Percentiles rank a stretch among this genome's conserved stretches.
These are phyloP conservation scores for Aegilops bicornis DNA, from an alignment of 176 grass and related monocot species.

Conservation along the genomic window DNA sequence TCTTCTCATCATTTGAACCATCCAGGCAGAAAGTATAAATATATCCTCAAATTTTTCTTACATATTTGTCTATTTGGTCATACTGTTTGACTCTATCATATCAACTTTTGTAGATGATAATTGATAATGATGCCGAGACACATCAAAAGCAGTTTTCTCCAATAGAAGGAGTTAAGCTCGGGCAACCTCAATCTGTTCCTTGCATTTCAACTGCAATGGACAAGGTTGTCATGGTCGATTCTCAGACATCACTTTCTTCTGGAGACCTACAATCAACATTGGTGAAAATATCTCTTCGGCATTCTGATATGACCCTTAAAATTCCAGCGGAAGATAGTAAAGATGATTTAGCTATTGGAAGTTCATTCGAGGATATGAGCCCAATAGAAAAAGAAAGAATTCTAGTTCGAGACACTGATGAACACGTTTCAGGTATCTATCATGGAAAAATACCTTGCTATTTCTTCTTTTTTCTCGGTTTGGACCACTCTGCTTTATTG, in stretches of 20 bases:
- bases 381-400: constrained; percentile 25
- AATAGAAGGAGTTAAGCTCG: constrained; percentile 16
- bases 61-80: not conserved
- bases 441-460: not conserved
- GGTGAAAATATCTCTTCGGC: constrained; percentile 13
- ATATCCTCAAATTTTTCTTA: constrained; percentile 34
- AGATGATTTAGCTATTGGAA: constrained; percentile 37
- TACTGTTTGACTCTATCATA: constrained; percentile 14
- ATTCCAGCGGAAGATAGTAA: constrained; percentile 8
- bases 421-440: constrained; percentile 57
- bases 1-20: constrained; percentile 90
- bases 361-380: constrained; percentile 38
- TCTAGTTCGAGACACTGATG: constrained; percentile 9
- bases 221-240: constrained; percentile 50
- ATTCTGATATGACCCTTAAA: constrained; percentile 32
- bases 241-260: constrained; percentile 39
- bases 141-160: constrained; percentile 54
- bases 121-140: constrained; percentile 59
- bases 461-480: constrained; percentile 9
- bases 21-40: constrained; percentile 80
- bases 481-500: not conserved
- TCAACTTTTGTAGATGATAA: constrained; percentile 53
- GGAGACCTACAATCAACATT: constrained; percentile 25
- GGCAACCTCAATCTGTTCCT: constrained; percentile 12
- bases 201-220: constrained; percentile 42